Conservation (phyloP, 2,329 filamentous ascomycete species). For the Talaromyces rugulosus region DNA sequence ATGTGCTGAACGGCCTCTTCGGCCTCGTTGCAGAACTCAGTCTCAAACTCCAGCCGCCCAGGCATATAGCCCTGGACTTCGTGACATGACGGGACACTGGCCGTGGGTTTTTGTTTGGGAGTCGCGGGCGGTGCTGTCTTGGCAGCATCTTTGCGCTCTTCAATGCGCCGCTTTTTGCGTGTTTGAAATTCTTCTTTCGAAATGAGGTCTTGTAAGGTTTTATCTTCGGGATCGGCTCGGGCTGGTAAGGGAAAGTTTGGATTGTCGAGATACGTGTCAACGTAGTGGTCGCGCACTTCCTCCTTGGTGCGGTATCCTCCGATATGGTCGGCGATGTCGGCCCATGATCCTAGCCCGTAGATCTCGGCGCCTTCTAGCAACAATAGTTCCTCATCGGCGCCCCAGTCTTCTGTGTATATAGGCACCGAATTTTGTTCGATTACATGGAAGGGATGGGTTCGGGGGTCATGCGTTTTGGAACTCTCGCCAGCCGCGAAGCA, state of each 20-base stretch:
- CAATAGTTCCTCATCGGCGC: conserved; percentile 92
- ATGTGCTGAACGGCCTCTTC: conserved; percentile 98
- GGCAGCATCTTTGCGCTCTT: conserved; percentile 80
- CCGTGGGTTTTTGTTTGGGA: conserved; percentile 92
- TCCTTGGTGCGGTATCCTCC: conserved; percentile 92
- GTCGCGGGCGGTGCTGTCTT: conserved; percentile 79
- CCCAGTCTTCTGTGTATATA: conserved; percentile 93
- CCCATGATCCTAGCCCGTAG: conserved; percentile 95
- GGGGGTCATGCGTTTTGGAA: conserved; percentile 80
- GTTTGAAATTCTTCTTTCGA: conserved; percentile 90
- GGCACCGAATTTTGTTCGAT: conserved; percentile 98
- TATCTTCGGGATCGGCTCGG: conserved; percentile 78
- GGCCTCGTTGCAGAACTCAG: conserved; percentile 94
- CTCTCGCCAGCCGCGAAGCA: conserved; percentile 83
- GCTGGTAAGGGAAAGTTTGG: conserved; percentile 80
- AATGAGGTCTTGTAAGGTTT: conserved; percentile 70
- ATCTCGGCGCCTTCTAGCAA: conserved; percentile 91
- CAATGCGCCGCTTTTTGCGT: conserved; percentile 87
- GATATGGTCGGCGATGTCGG: conserved; percentile 96
- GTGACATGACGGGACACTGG: conserved; percentile 91
- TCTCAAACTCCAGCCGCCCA: conserved; percentile 93
- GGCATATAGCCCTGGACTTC: conserved; percentile 99
- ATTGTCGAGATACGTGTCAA: conserved; percentile 80
- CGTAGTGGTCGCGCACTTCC: conserved; percentile 92
- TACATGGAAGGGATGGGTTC: conserved; percentile 82